phyloP scores from a whole-genome alignment of 1,284 basidiomycete species.

The Ganoderma lucidum region DNA sequence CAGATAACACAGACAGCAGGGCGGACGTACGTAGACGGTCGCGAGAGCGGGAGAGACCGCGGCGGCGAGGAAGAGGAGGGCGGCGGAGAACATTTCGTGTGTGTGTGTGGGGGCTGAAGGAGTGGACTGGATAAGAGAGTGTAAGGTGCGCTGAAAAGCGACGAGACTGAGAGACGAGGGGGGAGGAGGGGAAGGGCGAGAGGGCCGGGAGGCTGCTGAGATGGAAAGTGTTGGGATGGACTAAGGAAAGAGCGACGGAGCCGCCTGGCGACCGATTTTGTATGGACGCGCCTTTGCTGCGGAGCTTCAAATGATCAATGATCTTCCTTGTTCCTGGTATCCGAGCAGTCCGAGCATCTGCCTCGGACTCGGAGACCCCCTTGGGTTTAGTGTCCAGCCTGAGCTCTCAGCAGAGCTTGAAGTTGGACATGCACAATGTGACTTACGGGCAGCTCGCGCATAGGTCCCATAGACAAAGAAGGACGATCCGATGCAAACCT shows the following conservation, averaged over 20 bases:
- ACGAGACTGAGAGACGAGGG: slow-evolving; percentile 15
- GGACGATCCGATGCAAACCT: background rate
- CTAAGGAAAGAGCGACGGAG: background rate
- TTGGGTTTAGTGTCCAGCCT: background rate
- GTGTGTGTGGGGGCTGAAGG: slow-evolving; percentile 42
- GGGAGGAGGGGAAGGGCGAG: slow-evolving; percentile 21
- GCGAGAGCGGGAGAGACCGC: slow-evolving; percentile 64
- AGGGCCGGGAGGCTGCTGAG: slow-evolving; percentile 10
- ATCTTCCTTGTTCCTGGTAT: slow-evolving; percentile 21
- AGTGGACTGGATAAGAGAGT: slow-evolving; percentile 37
- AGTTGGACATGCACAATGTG: background rate
- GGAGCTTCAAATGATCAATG: slow-evolving; percentile 25
- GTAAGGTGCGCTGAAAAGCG: slow-evolving; percentile 32
- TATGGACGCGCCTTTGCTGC: slow-evolving; percentile 17
- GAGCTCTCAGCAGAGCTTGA: background rate
- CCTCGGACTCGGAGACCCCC: background rate
- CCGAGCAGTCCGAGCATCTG: background rate
- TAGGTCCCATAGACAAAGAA: background rate
- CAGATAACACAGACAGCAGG: background rate
- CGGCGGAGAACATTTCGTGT: slow-evolving; percentile 57
- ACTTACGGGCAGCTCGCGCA: background rate
- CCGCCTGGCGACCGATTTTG: slow-evolving; percentile 31
- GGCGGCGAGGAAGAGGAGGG: slow-evolving; percentile 60
- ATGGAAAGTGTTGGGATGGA: slow-evolving; percentile 10
- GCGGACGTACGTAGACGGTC: slow-evolving; percentile 59